Percentiles rank a stretch among this genome's conserved stretches.
Conservation (phyloP, 2,329 filamentous ascomycete species). For the Gremmenia infestans region DNA sequence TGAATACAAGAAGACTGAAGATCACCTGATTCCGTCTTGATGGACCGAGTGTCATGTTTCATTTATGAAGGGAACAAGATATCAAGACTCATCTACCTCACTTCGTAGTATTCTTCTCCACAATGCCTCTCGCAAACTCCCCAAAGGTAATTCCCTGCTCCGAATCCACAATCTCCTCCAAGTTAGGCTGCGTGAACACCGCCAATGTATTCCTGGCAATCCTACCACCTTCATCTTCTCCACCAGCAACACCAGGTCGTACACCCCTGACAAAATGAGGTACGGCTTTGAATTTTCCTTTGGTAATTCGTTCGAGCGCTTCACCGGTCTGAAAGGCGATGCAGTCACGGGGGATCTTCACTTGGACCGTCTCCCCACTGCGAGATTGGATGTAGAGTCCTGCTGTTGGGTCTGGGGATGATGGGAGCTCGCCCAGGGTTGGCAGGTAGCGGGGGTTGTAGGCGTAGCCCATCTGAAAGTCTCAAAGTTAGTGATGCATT, state of each 20-base stretch:
- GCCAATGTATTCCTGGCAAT: constrained; percentile 85
- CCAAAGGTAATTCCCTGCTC: constrained; percentile 66
- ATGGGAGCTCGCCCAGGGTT: constrained; percentile 63
- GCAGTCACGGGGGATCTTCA: constrained; percentile 84
- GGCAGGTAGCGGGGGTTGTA: constrained; percentile 34
- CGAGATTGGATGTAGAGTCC: constrained; percentile 94
- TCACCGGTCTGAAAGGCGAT: constrained; percentile 96
- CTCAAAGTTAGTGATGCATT: not conserved
- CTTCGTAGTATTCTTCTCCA: constrained; percentile 33
- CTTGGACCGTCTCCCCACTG: constrained; percentile 76
- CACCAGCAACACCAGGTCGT: constrained; percentile 41
- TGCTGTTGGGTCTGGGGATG: constrained; percentile 75
- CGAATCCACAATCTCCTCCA: constrained; percentile 72
- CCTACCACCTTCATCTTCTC: constrained; percentile 39
- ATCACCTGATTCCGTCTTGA: not conserved
- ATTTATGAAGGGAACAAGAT: no score
- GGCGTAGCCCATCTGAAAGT: constrained; percentile 18
- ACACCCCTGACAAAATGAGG: constrained; percentile 91
- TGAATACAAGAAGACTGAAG: not conserved
- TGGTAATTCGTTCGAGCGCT: constrained; percentile 82
- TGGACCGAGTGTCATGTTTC: no score
- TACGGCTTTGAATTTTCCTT: constrained; percentile 87
- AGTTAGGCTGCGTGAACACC: constrained; percentile 94
- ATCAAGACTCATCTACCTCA: constrained; percentile 9
- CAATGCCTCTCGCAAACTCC: constrained; percentile 55